Evolutionary conservation across 1,284 basidiomycete species (phyloP), one percentile per base, ranked within the genome.

Genomic region (Moniliella sp.): DNA sequence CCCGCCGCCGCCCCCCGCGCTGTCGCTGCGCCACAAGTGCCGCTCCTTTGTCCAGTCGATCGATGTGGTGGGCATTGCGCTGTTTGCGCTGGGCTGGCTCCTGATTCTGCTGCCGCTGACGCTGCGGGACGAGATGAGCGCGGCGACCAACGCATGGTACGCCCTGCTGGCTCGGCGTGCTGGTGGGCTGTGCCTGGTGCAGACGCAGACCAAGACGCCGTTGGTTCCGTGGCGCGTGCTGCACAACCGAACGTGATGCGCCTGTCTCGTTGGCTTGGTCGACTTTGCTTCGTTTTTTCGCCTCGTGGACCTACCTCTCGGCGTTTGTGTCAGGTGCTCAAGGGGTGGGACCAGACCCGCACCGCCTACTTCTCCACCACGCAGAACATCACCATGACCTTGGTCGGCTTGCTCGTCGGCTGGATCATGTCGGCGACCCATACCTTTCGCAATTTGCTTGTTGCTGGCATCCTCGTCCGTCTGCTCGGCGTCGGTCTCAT

Each of bases 81-180:
- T 79, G 21, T 66, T 79, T 25, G 74, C 70, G 2, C 61, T 68
- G 9, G 69, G 69, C 15, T 60, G 56, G 46, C 36, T 56, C 2
- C 62, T 76, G 10, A 69, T 78, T 35, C 66, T 80, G 3, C 63
- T 78, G 4, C 77, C 77, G 1, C 61, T 78, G 15, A 75, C 75
- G 0, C 62, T 78, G 17, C 62, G 61, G 3, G 47, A 53, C n/a
- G 42, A 48, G 19, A 47, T 47, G 11, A 40, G 29, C 18, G 21
- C 29, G n/a, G n/a, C n/a, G n/a, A n/a, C n/a, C n/a, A 11, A n/a
- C n/a, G n/a, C n/a, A n/a, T n/a, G 12, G 29, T n/a, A n/a, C n/a
- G n/a, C n/a, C n/a, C n/a, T n/a, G n/a, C n/a, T n/a, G n/a, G n/a
- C n/a, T n/a, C n/a, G n/a, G n/a, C n/a, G n/a, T n/a, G n/a, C n/a